Evolutionary conservation across 2,329 filamentous ascomycete species (phyloP).

Genomic region (Penicillium corylophilum): DNA sequence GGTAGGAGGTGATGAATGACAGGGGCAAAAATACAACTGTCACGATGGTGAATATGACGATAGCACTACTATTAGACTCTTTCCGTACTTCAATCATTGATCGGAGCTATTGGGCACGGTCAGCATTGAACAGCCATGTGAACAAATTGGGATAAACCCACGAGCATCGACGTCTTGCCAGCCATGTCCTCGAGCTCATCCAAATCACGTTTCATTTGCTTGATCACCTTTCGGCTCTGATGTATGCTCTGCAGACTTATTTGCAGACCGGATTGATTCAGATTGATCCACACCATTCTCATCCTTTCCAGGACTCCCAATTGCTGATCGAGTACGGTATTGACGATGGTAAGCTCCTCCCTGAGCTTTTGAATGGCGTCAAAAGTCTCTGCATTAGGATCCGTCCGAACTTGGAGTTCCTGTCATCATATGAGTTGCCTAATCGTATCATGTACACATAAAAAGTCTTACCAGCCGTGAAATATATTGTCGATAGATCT

Average conservation of each 20-base stretch:
- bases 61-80: constrained; percentile 17
- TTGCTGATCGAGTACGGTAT: constrained; percentile 6
- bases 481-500: constrained; percentile 5
- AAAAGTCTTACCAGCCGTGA: neutral
- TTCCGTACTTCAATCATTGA: neutral
- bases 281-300: neutral
- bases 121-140: neutral
- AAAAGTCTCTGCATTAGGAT: constrained; percentile 1
- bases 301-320: constrained; percentile 1
- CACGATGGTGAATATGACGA: constrained; percentile 34
- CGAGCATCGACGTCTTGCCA: constrained; percentile 4
- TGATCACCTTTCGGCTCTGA: constrained; percentile 1
- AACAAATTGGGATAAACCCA: neutral
- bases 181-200: constrained; percentile 4
- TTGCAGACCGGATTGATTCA: neutral
- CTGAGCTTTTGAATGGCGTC: constrained; percentile 6
- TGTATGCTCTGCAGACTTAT: neutral
- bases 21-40: constrained; percentile 33
- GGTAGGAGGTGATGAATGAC: constrained; percentile 31
- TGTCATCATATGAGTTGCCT: neutral
- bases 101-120: neutral
- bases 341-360: constrained; percentile 6
- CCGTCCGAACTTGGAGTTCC: constrained; percentile 2
- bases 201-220: constrained; percentile 1
- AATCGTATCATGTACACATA: neutral